These are phyloP conservation scores for Mariannaea elegans DNA, from an alignment of 2,329 filamentous ascomycete genomes.

Conservation along the genomic window DNA sequence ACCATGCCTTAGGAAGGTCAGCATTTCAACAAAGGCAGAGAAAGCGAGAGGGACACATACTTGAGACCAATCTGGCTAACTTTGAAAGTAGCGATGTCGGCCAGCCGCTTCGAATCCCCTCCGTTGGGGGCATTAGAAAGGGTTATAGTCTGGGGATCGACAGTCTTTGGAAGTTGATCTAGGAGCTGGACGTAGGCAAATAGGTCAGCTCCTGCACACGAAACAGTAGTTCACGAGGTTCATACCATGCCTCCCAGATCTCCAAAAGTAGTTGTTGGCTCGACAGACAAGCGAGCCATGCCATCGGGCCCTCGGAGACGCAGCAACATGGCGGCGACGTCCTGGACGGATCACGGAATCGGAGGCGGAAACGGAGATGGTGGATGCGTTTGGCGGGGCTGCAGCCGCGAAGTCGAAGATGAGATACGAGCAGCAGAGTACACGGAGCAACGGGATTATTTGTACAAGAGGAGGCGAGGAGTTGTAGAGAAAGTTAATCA, in stretches of 20 bases:
- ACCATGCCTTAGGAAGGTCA: slow-evolving; percentile 71
- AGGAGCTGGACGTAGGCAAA: slow-evolving; percentile 56
- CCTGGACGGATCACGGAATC: slow-evolving; percentile 8
- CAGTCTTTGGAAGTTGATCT: slow-evolving; percentile 66
- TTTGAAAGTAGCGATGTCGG: slow-evolving; percentile 64
- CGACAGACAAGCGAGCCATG: slow-evolving; percentile 85
- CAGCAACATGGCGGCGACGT: slow-evolving; percentile 72
- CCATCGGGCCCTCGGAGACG: slow-evolving; percentile 92
- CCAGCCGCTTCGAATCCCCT: slow-evolving; percentile 66
- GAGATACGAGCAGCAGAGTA: background rate
- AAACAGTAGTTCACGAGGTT: background rate
- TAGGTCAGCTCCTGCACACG: slow-evolving; percentile 24
- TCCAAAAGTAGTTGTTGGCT: slow-evolving; percentile 77
- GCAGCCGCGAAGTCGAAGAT: background rate
- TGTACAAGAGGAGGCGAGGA: background rate
- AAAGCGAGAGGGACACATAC: slow-evolving; percentile 47
- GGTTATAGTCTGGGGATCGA: slow-evolving; percentile 67
- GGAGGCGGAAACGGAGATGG: background rate
- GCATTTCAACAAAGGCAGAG: slow-evolving; percentile 8
- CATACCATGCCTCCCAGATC: slow-evolving; percentile 64
- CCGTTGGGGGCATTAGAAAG: slow-evolving; percentile 69
- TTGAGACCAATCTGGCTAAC: slow-evolving; percentile 68
- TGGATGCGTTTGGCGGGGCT: slow-evolving; percentile 14
- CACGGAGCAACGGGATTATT: no score
- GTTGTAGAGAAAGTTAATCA: background rate